phyloP scores from a whole-genome alignment of 345 rosid genomes.

The Rhodomyrtus tomentosa region DNA sequence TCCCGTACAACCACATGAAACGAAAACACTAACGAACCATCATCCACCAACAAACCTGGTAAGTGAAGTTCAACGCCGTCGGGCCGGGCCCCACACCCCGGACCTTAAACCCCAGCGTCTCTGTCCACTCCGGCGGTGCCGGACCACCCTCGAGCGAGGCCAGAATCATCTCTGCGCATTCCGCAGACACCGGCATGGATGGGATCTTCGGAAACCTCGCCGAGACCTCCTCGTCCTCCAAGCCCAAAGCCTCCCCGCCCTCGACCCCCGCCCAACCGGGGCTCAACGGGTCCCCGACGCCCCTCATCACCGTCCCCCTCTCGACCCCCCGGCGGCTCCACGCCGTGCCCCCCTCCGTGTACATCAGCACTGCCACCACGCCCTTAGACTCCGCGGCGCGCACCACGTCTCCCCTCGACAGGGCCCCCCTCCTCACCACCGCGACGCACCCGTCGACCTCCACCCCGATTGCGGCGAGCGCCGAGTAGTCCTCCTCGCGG shows the following conservation, averaged over 20 bases:
- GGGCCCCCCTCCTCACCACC: slow-evolving; percentile 43
- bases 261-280: slow-evolving; percentile 88
- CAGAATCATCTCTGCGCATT: slow-evolving; percentile 56
- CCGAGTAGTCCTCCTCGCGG: slow-evolving; percentile 57
- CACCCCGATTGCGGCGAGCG: slow-evolving; percentile 46
- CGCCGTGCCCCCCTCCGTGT: slow-evolving; percentile 50
- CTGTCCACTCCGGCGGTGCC: slow-evolving; percentile 52
- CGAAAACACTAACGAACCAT: not conserved
- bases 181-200: slow-evolving; percentile 69
- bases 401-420: slow-evolving; percentile 62
- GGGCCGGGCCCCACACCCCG: slow-evolving; percentile 63
- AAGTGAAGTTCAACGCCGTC: slow-evolving; percentile 56
- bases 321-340: slow-evolving; percentile 31
- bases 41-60: slow-evolving; percentile 40
- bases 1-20: not conserved
- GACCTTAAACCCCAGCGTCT: slow-evolving; percentile 24
- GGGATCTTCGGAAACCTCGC: slow-evolving; percentile 60
- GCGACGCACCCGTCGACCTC: slow-evolving; percentile 53
- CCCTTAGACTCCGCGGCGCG: slow-evolving; percentile 53
- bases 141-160: slow-evolving; percentile 44
- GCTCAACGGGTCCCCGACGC: slow-evolving; percentile 82
- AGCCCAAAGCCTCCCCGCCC: slow-evolving; percentile 54
- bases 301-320: slow-evolving; percentile 94
- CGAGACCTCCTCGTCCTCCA: slow-evolving; percentile 43
- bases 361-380: slow-evolving; percentile 69